Base-by-base conservation (phyloP, 352 stramenopile genomes). In the Pythium pyrilobum region DNA sequence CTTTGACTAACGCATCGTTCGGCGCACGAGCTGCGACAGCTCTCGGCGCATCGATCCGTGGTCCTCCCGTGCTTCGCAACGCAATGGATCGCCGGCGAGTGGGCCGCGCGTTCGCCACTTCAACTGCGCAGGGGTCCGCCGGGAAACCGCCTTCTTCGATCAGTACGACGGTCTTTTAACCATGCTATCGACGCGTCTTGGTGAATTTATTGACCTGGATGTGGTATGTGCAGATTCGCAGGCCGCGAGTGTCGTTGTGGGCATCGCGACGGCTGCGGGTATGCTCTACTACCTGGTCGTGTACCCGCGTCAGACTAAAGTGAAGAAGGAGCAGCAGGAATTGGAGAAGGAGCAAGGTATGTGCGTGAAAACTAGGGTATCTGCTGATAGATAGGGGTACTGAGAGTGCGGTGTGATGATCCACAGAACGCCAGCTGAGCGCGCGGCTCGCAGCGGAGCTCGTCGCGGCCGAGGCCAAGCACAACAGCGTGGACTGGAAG, bases 401-500 rank as follows among this genome's bases (percentile, higher is more conserved):
- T 28, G 41, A 43, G 18, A 13, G 11, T 55, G 5, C 12, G 10
- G 9, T 15, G 4, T 7, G 6, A 18, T 41, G 9, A 20, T 53
- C n/a, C 2, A 25, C 20, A 84, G 77, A 87, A 50, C 74, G 80
- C 32, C 70, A 84, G 49, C 59, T 92, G 44, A 89, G 72, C 52
- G 67, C 66, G 25, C 77, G 81, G 0, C 68, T 90, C 0, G 79
- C 79, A 6, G 76, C 79, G 0, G 77, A 88, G 46, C 68, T 88
- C 5, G 64, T 88, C 27, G 75, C 74, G 5, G 79, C 82, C n/a
- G 77, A 88, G 49, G 69, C 69, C 9, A 83, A 74, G 50, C 73
- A 85, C 52, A 77, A 81, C 56, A 81, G 72, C 43, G 55, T 69
- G 40, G 82, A 90, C 59, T 94, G 84, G 84, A 94, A 94, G 51